Percentiles rank a stretch among this genome's conserved stretches.
Conservation (phyloP, 192 early-diverging fungal genomes). For the Podila clonocystis region DNA sequence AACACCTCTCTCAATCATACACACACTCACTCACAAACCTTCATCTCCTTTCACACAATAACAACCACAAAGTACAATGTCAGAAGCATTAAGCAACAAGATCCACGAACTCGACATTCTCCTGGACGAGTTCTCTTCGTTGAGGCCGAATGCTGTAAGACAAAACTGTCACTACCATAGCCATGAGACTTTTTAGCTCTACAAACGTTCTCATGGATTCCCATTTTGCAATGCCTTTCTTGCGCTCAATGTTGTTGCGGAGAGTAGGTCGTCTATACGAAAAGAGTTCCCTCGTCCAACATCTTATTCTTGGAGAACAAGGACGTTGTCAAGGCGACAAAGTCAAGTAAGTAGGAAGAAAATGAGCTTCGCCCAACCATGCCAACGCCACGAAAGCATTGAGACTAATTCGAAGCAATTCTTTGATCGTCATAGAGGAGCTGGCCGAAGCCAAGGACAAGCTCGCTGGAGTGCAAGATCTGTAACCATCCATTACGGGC, state of each 20-base stretch:
- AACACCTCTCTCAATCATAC: no score
- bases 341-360: conserved; percentile 17
- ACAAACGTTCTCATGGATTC: no score
- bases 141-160: conserved; percentile 26
- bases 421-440: conserved; percentile 6
- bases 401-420: background rate
- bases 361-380: background rate
- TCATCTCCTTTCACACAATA: background rate
- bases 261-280: conserved; percentile 25
- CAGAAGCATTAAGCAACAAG: background rate
- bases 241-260: background rate
- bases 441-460: conserved; percentile 13
- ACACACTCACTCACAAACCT: no score
- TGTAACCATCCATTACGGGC: no score
- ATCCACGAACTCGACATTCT: conserved; percentile 48
- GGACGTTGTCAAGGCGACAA: background rate
- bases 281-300: conserved; percentile 36
- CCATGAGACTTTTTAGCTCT: background rate
- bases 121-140: conserved; percentile 33
- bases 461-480: background rate
- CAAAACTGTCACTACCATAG: background rate
- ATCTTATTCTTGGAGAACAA: conserved; percentile 32
- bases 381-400: no score
- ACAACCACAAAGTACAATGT: background rate
- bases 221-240: background rate